phyloP scores from a whole-genome alignment of 2,329 filamentous ascomycete species.

The Colletotrichum camelliae region DNA sequence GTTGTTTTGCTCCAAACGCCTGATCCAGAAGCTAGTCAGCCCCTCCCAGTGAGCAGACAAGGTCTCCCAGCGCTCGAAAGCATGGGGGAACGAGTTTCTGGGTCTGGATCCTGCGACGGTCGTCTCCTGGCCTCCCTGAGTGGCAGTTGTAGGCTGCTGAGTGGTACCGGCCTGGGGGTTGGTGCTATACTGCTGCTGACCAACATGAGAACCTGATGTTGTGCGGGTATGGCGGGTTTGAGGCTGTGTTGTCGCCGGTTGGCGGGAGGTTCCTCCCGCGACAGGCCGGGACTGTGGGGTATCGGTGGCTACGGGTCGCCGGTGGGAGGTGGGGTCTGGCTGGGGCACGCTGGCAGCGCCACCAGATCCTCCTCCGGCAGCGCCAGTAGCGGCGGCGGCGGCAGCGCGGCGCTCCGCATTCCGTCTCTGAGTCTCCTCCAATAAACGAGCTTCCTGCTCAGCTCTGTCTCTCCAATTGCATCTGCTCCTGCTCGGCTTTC shows the following conservation, averaged over 20 bases:
- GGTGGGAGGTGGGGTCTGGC: conserved; percentile 19
- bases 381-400: conserved; percentile 52
- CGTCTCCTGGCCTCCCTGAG: conserved; percentile 37
- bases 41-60: conserved; percentile 98
- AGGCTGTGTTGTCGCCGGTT: conserved; percentile 20
- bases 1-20: conserved; percentile 87
- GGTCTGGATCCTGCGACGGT: conserved; percentile 41
- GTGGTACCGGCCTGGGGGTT: conserved; percentile 27
- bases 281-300: conserved; percentile 20
- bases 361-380: conserved; percentile 37
- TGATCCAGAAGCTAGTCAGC: conserved; percentile 96
- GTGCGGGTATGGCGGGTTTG: conserved; percentile 23
- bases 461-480: conserved; percentile 60
- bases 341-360: conserved; percentile 18
- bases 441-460: conserved; percentile 59
- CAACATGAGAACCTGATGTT: conserved; percentile 28
- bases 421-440: conserved; percentile 61
- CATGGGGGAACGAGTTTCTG: conserved; percentile 86
- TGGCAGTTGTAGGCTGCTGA: conserved; percentile 8
- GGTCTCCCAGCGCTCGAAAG: conserved; percentile 97
- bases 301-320: conserved; percentile 17
- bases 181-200: conserved; percentile 27
- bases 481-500: conserved; percentile 70
- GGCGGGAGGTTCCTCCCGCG: conserved; percentile 30
- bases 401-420: conserved; percentile 67